A percentile compares a stretch with the other conserved stretches of the same genome.
These are phyloP conservation scores for Cymbopogon flexuosus DNA, from an alignment of 202 grass and related monocot genomes.

Conservation along the genomic window DNA sequence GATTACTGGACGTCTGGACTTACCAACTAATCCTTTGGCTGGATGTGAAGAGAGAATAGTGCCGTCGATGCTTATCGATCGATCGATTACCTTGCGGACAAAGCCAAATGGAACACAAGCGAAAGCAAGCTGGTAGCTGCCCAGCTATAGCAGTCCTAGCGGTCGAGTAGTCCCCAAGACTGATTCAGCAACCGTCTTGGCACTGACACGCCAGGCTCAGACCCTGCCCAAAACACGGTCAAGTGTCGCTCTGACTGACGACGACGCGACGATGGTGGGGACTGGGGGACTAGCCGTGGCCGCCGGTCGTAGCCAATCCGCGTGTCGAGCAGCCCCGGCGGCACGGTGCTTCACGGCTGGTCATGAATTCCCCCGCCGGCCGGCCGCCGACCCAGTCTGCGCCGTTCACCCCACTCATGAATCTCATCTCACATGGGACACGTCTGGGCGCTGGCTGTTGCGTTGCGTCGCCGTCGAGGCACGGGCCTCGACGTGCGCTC, in stretches of 20 bases:
- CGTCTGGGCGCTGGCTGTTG: too few species aligned
- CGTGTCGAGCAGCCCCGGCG: not conserved
- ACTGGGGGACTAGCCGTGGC: not conserved
- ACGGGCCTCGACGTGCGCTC: slow-evolving; percentile 8
- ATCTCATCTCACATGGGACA: too few species aligned
- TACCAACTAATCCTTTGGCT: not conserved
- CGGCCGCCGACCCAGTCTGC: not conserved
- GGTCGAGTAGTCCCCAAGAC: slow-evolving; percentile 26
- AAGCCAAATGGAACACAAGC: not conserved
- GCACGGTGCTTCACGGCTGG: not conserved
- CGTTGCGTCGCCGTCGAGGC: not conserved
- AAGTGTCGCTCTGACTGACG: not conserved
- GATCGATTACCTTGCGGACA: not conserved
- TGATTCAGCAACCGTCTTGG: slow-evolving; percentile 3
- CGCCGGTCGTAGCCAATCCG: not conserved
- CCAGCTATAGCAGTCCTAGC: not conserved
- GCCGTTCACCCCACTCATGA: not conserved
- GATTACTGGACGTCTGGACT: not conserved
- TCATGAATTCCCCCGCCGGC: not conserved
- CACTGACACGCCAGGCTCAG: not conserved
- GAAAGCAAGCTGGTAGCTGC: not conserved
- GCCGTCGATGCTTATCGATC: not conserved
- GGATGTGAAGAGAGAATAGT: not conserved
- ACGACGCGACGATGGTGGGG: not conserved
- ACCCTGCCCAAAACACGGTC: not conserved